Evolutionary conservation across 208 protist genomes (phyloP), one percentile per base, ranked within the genome.

Genomic region (Phytomonas sp.): DNA sequence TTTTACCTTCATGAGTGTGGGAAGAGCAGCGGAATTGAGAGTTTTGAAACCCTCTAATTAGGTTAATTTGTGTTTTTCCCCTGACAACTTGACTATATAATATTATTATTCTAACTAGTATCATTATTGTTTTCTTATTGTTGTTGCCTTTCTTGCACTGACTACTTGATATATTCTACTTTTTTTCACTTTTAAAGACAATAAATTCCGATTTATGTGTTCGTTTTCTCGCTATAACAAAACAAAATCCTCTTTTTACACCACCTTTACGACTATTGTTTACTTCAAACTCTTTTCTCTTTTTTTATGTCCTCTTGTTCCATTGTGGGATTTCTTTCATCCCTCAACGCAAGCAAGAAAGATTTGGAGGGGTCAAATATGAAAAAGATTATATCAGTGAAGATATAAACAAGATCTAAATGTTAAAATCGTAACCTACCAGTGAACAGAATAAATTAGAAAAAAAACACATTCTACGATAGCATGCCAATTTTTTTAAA

Each of bases 251-350:
- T 60, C 63, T 72, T 72, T 36, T 26, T 37, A 5, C 36, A 3
- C 26, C 14, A n/a, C 0, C 59, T 73, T 64, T 66, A 60, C 2
- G 6, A 29, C 29, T 4, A 10, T 16, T 59, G 31, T n/a, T 73
- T 67, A 14, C 40, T 31, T 73, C 67, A 14, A 29, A 14, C 40
- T 23, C 59, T 59, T 63, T 31, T 56, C 42, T 45, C 29, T 69
- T 49, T 33, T 73, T 19, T n/a, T 75, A 7, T 64, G 42, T 45
- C 62, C 36, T 66, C 69, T 69, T 70, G 64, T 63, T 70, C 23
- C 64, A 40, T 67, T 69, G 19, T 60, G 42, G 30, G 3, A 11
- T 49, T 49, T 16, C 12, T 49, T 49, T 19, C 2, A 49, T 49
- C 19, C 40, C 12, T 3, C 63, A 64, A 64, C 8, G 12, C 29